Evolutionary conservation across 176 grass and related monocot species (phyloP).

Genomic region (Carex scoparia): DNA sequence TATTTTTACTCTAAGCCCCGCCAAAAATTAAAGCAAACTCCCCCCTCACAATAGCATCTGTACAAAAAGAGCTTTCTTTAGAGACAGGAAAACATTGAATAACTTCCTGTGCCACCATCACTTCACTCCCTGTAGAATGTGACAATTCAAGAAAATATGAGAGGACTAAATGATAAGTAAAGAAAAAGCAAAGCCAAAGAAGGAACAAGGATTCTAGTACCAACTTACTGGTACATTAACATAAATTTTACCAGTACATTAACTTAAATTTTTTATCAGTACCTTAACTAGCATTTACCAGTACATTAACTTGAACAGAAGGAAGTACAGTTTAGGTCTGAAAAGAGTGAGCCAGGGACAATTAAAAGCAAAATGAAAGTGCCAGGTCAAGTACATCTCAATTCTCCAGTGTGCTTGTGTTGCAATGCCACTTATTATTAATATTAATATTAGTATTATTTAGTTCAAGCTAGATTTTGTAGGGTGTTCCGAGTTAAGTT

Average conservation of each 20-base stretch:
- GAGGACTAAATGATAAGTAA: background rate
- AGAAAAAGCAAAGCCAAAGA: slow-evolving; percentile 1
- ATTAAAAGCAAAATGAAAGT: slow-evolving; percentile 16
- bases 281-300: background rate
- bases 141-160: slow-evolving; percentile 18
- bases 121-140: slow-evolving; percentile 14
- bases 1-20: background rate
- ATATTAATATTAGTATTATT: background rate
- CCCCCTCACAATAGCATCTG: background rate
- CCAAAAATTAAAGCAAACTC: background rate
- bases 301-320: slow-evolving; percentile 2
- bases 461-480: background rate
- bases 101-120: background rate
- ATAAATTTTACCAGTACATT: slow-evolving; percentile 6
- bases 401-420: background rate
- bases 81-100: slow-evolving; percentile 13
- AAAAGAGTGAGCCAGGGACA: background rate
- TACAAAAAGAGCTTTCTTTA: slow-evolving; percentile 21
- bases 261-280: background rate
- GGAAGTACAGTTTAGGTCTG: slow-evolving; percentile 16
- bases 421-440: background rate
- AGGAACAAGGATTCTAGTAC: background rate
- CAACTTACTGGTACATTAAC: slow-evolving; percentile 1
- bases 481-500: background rate
- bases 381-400: background rate